phyloP scores from a whole-genome alignment of 768 basidiomycete genomes.

The Saitozyma sp. region DNA sequence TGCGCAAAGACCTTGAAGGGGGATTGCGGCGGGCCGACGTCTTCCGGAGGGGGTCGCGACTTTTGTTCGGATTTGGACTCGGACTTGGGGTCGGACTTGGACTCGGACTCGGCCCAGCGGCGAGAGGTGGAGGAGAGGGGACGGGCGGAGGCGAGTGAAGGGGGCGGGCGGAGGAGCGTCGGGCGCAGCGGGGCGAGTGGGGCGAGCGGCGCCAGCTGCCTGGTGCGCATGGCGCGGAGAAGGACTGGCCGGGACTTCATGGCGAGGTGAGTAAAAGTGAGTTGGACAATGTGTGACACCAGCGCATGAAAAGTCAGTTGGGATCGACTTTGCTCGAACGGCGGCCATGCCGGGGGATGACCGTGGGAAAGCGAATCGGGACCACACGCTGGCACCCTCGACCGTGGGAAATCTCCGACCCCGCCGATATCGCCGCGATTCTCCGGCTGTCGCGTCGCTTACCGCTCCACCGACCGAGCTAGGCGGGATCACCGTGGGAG shows the following conservation, averaged over 20 bases:
- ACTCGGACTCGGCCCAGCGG: background rate
- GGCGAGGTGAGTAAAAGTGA: background rate
- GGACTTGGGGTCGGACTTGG: slow-evolving; percentile 12
- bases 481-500: too few species aligned
- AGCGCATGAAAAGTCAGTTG: background rate
- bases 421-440: background rate
- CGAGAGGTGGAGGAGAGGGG: slow-evolving; percentile 10
- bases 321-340: background rate
- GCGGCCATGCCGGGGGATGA: background rate
- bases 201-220: slow-evolving; percentile 11
- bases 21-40: slow-evolving; percentile 58
- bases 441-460: too few species aligned
- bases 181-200: slow-evolving; percentile 5
- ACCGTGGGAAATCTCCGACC: background rate
- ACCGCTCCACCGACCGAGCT: too few species aligned
- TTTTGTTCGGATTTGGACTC: slow-evolving; percentile 9
- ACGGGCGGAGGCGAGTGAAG: slow-evolving; percentile 17
- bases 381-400: background rate
- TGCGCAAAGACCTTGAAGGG: slow-evolving; percentile 97
- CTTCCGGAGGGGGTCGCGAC: slow-evolving; percentile 20
- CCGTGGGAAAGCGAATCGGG: background rate
- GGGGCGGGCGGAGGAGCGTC: background rate
- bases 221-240: slow-evolving; percentile 21
- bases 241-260: slow-evolving; percentile 40
- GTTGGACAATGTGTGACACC: background rate